Conservation (phyloP, 768 basidiomycete genomes). For the Phanerochaete carnosa region DNA sequence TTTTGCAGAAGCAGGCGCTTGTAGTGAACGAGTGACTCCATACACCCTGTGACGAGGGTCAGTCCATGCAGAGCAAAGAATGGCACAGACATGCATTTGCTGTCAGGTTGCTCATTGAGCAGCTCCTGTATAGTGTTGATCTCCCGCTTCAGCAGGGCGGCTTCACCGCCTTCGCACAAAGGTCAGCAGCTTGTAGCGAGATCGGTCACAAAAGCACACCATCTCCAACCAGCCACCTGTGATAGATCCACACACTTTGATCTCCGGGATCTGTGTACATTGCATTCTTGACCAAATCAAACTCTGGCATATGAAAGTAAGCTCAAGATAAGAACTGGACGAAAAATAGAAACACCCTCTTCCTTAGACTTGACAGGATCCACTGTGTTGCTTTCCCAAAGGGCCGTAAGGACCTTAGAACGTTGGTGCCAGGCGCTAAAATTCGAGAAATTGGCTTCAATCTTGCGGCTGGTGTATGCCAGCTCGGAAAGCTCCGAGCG, state of each 20-base stretch:
- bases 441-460: constrained; percentile 92
- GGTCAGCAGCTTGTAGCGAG: background rate
- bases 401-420: constrained; percentile 66
- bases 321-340: background rate
- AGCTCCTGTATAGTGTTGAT: constrained; percentile 79
- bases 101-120: constrained; percentile 84
- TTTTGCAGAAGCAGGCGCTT: constrained; percentile 62
- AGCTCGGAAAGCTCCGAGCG: constrained; percentile 66
- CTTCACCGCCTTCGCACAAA: constrained; percentile 48
- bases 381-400: constrained; percentile 61
- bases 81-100: constrained; percentile 69
- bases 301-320: constrained; percentile 54
- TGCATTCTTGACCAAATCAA: constrained; percentile 88
- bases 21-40: constrained; percentile 89
- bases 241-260: constrained; percentile 98
- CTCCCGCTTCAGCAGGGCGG: constrained; percentile 63
- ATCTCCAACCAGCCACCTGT: constrained; percentile 90
- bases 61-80: background rate
- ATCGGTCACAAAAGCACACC: constrained; percentile 39
- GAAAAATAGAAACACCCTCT: constrained; percentile 47
- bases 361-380: constrained; percentile 57
- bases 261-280: constrained; percentile 96
- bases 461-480: constrained; percentile 84
- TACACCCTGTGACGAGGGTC: constrained; percentile 64
- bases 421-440: constrained; percentile 99